Conservation (phyloP, 1,284 basidiomycete genomes). For the Ustilago loliicola region DNA sequence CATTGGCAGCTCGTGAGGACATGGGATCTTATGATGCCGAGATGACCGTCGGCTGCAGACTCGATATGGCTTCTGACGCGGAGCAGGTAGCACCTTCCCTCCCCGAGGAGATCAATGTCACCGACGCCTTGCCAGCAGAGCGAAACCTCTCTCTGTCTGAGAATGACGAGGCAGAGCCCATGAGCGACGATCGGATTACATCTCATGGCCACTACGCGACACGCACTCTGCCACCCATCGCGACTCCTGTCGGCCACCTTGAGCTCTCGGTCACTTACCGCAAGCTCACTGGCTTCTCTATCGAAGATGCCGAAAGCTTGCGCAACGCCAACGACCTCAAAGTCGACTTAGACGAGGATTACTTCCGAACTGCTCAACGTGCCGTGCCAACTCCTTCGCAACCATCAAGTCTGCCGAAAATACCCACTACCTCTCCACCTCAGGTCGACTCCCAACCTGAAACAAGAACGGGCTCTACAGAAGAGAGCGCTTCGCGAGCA, state of each 20-base stretch:
- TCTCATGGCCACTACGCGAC: slow-evolving; percentile 25
- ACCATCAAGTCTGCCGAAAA: neutral
- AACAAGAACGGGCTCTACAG: neutral
- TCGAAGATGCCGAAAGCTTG: slow-evolving; percentile 46
- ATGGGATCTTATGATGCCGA: slow-evolving; percentile 40
- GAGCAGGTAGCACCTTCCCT: neutral
- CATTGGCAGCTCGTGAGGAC: slow-evolving; percentile 22
- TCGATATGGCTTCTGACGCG: slow-evolving; percentile 35
- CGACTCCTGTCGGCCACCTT: slow-evolving; percentile 45
- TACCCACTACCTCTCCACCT: neutral
- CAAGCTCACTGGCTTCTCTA: slow-evolving; percentile 39
- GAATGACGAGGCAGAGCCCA: neutral
- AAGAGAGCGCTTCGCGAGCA: neutral
- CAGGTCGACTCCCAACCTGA: neutral
- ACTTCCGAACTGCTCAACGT: slow-evolving; percentile 38
- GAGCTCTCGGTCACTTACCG: slow-evolving; percentile 52
- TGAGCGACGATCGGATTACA: neutral
- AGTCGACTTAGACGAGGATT: slow-evolving; percentile 61
- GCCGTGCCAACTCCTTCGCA: neutral
- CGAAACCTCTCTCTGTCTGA: neutral
- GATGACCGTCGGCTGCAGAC: slow-evolving; percentile 54
- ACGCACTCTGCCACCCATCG: slow-evolving; percentile 22
- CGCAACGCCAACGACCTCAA: slow-evolving; percentile 27
- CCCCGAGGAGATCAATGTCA: slow-evolving; percentile 21
- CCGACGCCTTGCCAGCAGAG: slow-evolving; percentile 15